phyloP scores from a whole-genome alignment of 176 grass and related monocot species.

The Juncus inflexus region DNA sequence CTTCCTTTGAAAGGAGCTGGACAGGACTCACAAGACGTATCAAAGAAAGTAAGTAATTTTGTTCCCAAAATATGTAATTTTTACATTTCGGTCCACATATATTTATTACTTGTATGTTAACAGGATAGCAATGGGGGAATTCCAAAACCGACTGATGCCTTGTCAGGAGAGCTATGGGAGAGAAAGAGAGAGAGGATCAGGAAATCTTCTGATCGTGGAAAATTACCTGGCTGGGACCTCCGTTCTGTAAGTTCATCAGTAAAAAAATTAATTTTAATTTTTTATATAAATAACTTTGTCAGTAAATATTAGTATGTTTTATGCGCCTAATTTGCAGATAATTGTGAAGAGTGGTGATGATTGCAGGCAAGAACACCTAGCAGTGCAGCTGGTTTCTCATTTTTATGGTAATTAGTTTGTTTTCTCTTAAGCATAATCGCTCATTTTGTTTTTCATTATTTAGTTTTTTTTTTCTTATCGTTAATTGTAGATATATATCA shows the following conservation, averaged over 20 bases:
- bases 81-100: slow-evolving; percentile 12
- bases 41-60: slow-evolving; percentile 42
- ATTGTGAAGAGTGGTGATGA: slow-evolving; percentile 99
- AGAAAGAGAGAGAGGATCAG: slow-evolving; percentile 86
- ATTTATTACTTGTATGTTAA: slow-evolving; percentile 16
- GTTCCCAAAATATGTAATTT: slow-evolving; percentile 16
- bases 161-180: slow-evolving; percentile 96
- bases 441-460: slow-evolving; percentile 26
- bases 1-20: slow-evolving; percentile 86
- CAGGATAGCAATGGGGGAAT: slow-evolving; percentile 49
- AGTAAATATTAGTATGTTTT: too few relatives aligned
- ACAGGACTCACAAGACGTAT: slow-evolving; percentile 59
- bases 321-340: slow-evolving; percentile 41
- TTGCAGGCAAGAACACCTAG: slow-evolving; percentile 94
- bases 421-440: slow-evolving; percentile 4
- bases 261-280: too few relatives aligned
- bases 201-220: slow-evolving; percentile 61
- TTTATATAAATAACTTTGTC: too few relatives aligned
- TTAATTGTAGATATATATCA: slow-evolving; percentile 89
- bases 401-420: slow-evolving; percentile 67
- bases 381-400: slow-evolving; percentile 97
- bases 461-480: slow-evolving; percentile 19
- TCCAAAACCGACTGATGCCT: slow-evolving; percentile 89
- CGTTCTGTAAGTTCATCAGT: slow-evolving; percentile 64
- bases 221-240: slow-evolving; percentile 92